Evolutionary conservation across 1,139 yeast species (phyloP).

Genomic region (Eremothecium coryli): DNA sequence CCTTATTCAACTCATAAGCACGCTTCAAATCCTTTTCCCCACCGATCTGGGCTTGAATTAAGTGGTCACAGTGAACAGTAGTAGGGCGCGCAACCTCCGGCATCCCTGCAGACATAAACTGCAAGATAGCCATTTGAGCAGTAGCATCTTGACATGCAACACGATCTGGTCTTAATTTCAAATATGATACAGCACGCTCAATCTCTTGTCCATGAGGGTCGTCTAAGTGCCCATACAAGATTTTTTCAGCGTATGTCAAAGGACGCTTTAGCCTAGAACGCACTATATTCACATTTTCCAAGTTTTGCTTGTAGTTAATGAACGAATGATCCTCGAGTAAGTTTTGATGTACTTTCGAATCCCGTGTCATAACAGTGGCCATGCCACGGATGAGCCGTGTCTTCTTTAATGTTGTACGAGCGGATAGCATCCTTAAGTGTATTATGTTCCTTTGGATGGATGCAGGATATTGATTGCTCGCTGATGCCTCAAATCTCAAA

Average conservation of each 20-base stretch:
- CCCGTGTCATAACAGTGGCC: constrained; percentile 59
- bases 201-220: constrained; percentile 93
- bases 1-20: constrained; percentile 89
- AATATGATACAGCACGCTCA: constrained; percentile 91
- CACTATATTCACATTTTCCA: constrained; percentile 81
- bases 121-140: constrained; percentile 98
- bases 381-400: constrained; percentile 45
- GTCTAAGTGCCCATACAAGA: constrained; percentile 92
- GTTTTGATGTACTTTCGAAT: constrained; percentile 88
- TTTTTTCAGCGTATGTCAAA: constrained; percentile 93
- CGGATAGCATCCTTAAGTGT: constrained; percentile 33
- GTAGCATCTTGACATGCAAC: constrained; percentile 99
- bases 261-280: constrained; percentile 85
- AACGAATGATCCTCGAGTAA: constrained; percentile 80
- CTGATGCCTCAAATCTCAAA: too few relatives aligned
- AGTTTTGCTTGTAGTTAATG: constrained; percentile 66
- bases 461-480: neutral
- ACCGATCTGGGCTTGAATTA: constrained; percentile 95
- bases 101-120: constrained; percentile 95
- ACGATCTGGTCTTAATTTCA: constrained; percentile 97
- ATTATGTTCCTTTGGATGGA: constrained; percentile 1
- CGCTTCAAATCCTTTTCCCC: constrained; percentile 88
- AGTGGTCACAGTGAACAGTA: constrained; percentile 98
- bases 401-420: constrained; percentile 30
- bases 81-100: constrained; percentile 94